These are phyloP conservation scores for Cercospora canescens DNA, from an alignment of 2,329 filamentous ascomycete species.

Conservation along the genomic window DNA sequence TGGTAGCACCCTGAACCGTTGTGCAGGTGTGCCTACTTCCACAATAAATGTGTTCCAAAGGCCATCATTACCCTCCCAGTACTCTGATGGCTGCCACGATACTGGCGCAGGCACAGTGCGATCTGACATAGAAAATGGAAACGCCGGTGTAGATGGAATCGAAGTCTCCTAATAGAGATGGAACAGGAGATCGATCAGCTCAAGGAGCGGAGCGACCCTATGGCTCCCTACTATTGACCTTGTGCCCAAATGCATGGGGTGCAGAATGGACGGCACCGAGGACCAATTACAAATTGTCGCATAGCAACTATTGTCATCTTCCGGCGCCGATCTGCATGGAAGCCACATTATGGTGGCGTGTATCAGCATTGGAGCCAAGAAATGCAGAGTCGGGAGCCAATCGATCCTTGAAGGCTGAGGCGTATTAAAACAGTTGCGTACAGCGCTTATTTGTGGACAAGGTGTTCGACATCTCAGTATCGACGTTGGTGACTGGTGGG, in stretches of 20 bases:
- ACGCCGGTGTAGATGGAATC: too few relatives aligned
- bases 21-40: conserved; percentile 55
- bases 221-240: too few relatives aligned
- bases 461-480: background rate
- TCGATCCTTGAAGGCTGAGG: background rate
- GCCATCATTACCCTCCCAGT: conserved; percentile 63
- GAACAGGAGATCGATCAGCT: too few relatives aligned
- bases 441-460: background rate
- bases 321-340: background rate
- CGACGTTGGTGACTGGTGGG: background rate
- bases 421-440: background rate
- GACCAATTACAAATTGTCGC: background rate
- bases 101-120: conserved; percentile 27
- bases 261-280: background rate
- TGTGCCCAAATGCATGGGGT: background rate
- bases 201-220: too few relatives aligned
- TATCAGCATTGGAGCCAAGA: background rate
- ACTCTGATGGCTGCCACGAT: conserved; percentile 31
- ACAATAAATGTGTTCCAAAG: conserved; percentile 71
- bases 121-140: too few relatives aligned
- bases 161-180: too few relatives aligned
- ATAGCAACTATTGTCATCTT: background rate
- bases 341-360: background rate
- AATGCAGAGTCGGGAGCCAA: background rate
- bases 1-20: conserved; percentile 58